Conservation (phyloP, 345 rosid species). For the Combretum micranthum region DNA sequence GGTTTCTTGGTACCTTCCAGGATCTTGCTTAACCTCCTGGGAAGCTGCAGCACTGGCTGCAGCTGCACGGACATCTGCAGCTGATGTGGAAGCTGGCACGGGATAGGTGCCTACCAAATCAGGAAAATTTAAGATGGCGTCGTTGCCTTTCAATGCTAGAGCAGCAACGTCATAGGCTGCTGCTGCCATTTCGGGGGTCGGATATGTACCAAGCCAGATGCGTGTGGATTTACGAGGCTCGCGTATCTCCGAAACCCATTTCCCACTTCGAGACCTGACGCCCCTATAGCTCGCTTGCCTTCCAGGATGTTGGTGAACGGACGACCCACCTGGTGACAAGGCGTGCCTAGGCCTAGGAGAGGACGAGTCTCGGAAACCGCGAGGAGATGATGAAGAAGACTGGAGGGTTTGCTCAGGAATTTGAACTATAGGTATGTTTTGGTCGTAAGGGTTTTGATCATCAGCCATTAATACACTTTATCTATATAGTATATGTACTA, state of each 20-base stretch:
- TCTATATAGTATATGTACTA: too few relatives aligned
- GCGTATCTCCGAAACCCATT: constrained; percentile 92
- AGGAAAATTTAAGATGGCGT: constrained; percentile 66
- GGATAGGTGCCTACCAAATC: constrained; percentile 35
- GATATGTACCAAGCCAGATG: constrained; percentile 86
- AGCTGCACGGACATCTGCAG: constrained; percentile 59
- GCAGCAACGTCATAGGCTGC: constrained; percentile 84
- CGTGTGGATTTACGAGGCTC: constrained; percentile 78
- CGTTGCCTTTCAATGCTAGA: constrained; percentile 57
- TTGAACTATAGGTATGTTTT: too few relatives aligned
- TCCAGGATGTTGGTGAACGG: constrained; percentile 22
- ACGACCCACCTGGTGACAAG: constrained; percentile 15
- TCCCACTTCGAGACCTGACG: constrained; percentile 62
- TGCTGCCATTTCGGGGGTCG: constrained; percentile 78
- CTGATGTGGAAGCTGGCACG: constrained; percentile 50
- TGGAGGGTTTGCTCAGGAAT: too few relatives aligned
- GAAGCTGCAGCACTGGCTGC: constrained; percentile 68
- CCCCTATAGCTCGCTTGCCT: constrained; percentile 45
- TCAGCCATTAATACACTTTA: too few relatives aligned
- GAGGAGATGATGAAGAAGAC: not conserved
- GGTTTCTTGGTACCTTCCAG: constrained; percentile 9
- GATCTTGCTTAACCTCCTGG: constrained; percentile 10
- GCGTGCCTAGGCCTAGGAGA: not conserved
- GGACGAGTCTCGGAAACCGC: not conserved
- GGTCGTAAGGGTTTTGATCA: too few relatives aligned